Evolutionary conservation across 768 basidiomycete species (phyloP), one percentile per base, ranked within the genome.

Genomic region (Mycena galopus): DNA sequence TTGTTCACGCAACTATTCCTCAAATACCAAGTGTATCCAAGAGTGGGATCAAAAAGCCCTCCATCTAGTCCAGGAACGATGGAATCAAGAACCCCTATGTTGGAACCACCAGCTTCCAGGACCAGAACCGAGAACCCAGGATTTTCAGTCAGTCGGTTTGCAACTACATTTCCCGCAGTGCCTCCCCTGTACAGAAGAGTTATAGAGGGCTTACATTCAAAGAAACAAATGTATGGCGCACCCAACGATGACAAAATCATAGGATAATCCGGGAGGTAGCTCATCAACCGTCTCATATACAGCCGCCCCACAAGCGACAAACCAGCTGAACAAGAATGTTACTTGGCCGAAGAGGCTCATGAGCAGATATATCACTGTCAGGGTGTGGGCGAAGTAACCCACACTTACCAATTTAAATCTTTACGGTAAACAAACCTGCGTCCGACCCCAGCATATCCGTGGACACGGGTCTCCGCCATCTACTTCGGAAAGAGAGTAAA

Each of bases 71-170:
- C 70, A 0, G 71, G 77, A 63, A 68, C 72, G 55, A 57, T 74
- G 19, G 66, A 67, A 51, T 67, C 71, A 23, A 68, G 58, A 25
- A 72, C 62, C 11, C 44, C 71, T 14, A 63, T 30, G 53, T 72
- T 72, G 39, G 72, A 68, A 6, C 39, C 66, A 0, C 72, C 72
- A 1, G 72, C 72, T 47, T 78, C 77, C 19, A 78, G 29, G 17
- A 78, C 47, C 8, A 78, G 75, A 9, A 78, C 76, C 6, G 56
- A 61, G 35, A 74, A 67, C 6, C n/a, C 55, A 0, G 71, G 60
- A 17, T 73, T 72, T 57, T 78, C 76, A 9, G 76, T 70, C 17
- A 78, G 60, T 16, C 77, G 64, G 32, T 74, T 65, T 29, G 72
- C 72, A 16, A 73, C 56, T 14, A 68, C 72, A 47, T 68, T 73